phyloP scores from a whole-genome alignment of 176 grass and related monocot genomes.

The Areca catechu region DNA sequence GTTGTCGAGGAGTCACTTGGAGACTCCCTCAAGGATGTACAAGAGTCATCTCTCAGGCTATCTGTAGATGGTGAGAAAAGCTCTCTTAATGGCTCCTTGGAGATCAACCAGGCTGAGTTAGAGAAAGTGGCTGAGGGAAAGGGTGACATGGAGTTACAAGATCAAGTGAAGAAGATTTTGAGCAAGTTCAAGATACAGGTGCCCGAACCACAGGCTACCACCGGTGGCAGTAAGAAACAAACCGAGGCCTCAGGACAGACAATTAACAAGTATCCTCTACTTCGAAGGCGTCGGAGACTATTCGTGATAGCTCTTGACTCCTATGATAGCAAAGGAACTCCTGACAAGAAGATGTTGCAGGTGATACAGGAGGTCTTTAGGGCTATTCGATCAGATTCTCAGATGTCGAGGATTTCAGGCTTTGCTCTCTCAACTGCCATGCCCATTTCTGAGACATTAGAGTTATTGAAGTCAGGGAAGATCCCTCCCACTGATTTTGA shows the following conservation, averaged over 20 bases:
- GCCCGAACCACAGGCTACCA: constrained; percentile 8
- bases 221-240: constrained; percentile 20
- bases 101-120: constrained; percentile 1
- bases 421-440: constrained; percentile 86
- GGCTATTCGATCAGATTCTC: constrained; percentile 70
- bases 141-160: constrained; percentile 35
- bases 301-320: constrained; percentile 78
- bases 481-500: constrained; percentile 72
- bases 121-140: constrained; percentile 15
- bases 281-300: constrained; percentile 66
- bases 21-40: constrained; percentile 78
- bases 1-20: constrained; percentile 48
- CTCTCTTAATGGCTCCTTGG: constrained; percentile 27
- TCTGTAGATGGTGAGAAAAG: constrained; percentile 67
- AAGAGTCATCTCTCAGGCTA: constrained; percentile 74
- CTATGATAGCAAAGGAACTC: constrained; percentile 49
- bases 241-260: constrained; percentile 13
- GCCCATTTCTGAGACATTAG: constrained; percentile 53
- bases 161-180: constrained; percentile 67
- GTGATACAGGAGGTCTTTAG: constrained; percentile 79
- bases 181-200: constrained; percentile 68
- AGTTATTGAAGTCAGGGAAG: constrained; percentile 55
- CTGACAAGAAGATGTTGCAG: constrained; percentile 66
- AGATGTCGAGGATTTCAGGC: constrained; percentile 89
- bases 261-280: constrained; percentile 66